phyloP scores from a whole-genome alignment of 2,329 filamentous ascomycete species.

The Phyllosticta citribraziliensis region DNA sequence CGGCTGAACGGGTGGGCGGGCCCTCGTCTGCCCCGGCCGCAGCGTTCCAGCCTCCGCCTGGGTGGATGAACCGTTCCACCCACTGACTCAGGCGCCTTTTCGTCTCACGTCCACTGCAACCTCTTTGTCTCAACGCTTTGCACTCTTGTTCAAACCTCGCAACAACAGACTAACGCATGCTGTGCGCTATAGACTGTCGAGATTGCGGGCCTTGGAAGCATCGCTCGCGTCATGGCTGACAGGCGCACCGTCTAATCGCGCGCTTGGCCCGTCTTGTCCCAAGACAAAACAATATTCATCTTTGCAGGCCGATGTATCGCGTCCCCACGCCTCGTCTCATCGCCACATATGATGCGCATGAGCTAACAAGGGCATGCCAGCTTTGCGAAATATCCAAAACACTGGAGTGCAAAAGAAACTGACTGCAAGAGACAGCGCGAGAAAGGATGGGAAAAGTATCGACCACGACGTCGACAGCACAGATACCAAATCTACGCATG shows the following conservation, averaged over 20 bases:
- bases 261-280: not conserved
- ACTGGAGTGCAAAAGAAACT: not conserved
- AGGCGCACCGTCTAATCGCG: conserved; percentile 65
- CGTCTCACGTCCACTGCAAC: not conserved
- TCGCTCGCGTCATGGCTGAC: conserved; percentile 93
- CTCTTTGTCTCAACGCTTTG: conserved; percentile 3
- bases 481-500: not conserved
- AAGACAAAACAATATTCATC: not conserved
- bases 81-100: not conserved
- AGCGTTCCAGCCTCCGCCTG: not conserved
- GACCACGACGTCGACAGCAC: not conserved
- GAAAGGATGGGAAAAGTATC: not conserved
- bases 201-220: conserved; percentile 76
- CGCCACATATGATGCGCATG: not conserved
- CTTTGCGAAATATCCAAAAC: not conserved
- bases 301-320: not conserved
- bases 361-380: not conserved
- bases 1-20: not conserved
- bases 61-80: not conserved
- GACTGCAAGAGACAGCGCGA: not conserved
- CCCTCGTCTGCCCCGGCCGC: not conserved
- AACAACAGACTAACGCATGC: conserved; percentile 4
- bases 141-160: not conserved
- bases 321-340: not conserved
- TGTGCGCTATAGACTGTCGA: conserved; percentile 58